Evolutionary conservation across 768 basidiomycete species (phyloP), one percentile per base, ranked within the genome.

Genomic region (Nidularia pulvinata): DNA sequence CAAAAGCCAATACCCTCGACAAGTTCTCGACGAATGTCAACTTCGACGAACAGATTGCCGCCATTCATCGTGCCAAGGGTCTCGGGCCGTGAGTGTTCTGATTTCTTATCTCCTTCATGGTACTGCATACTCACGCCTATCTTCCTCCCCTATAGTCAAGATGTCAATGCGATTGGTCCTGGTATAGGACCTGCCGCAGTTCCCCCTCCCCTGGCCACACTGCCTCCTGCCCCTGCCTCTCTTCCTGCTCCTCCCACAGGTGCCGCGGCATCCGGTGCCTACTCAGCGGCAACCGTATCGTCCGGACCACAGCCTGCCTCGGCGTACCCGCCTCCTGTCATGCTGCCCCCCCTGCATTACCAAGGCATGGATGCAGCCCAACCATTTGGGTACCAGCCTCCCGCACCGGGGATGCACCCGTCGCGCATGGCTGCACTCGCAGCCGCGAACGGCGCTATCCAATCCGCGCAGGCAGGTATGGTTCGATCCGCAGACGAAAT

Each of bases 1-100:
- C 93, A 44, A 98, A 95, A 73, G 89, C 89, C 48, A 86, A 85
- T 59, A 97, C 94, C 1, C 77, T 95, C 64, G 91, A 95, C 80
- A 93, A 93, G 65, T 99, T 89, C 77, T 95, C 95, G 48, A 87
- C 85, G 13, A 89, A 89, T 57, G 94, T 92, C 76, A 95, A 94
- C 67, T 88, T 98, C 67, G 94, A 98, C 73, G 95, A 98, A 65
- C 97, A 99, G 68, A 99, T 99, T 67, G 93, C 93, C 44, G 93
- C 95, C 47, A 94, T 98, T 54, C 95, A 97, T 72, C 89, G 89
- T 53, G 84, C 93, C 25, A 93, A 94, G 68, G 94, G 93, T 71
- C 82, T 96, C 33, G 88, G 90, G 58, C 89, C 87, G 89, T 91
- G 67, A 61, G 89, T 85, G 22, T 55, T 50, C 5, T 52, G 55